Conservation (phyloP, 345 rosid genomes). For the Capsella bursapastoris region DNA sequence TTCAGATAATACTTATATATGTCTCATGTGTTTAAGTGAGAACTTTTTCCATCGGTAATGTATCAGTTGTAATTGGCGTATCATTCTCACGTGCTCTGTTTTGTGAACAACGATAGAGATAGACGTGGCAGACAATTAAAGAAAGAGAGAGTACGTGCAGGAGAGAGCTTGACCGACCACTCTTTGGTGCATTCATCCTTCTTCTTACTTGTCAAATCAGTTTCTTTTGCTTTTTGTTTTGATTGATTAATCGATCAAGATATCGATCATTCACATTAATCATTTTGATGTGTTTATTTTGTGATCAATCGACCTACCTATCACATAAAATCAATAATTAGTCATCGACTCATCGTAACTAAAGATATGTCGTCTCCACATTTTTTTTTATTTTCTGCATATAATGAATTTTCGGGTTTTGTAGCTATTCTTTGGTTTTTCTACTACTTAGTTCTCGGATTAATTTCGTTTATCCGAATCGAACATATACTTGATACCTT, state of each 20-base stretch:
- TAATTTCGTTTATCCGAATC: background rate
- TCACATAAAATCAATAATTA: constrained; percentile 18
- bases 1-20: background rate
- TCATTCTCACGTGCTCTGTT: constrained; percentile 32
- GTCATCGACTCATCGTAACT: constrained; percentile 4
- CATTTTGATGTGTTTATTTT: background rate
- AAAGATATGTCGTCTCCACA: background rate
- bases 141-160: constrained; percentile 19
- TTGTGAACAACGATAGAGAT: constrained; percentile 6
- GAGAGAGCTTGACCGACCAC: constrained; percentile 24
- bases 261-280: background rate
- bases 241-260: background rate
- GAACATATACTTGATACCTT: background rate
- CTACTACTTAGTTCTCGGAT: background rate
- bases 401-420: background rate
- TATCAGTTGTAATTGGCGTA: constrained; percentile 18
- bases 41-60: constrained; percentile 30
- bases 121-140: constrained; percentile 9
- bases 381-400: background rate
- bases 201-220: constrained; percentile 17
- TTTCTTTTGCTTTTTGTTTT: constrained; percentile 12
- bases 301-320: constrained; percentile 14
- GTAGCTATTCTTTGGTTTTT: background rate
- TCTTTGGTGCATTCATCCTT: constrained; percentile 27
- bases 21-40: constrained; percentile 6